Base-by-base conservation (phyloP, 306 rosid species). In the Astragalus glycyphyllos region DNA sequence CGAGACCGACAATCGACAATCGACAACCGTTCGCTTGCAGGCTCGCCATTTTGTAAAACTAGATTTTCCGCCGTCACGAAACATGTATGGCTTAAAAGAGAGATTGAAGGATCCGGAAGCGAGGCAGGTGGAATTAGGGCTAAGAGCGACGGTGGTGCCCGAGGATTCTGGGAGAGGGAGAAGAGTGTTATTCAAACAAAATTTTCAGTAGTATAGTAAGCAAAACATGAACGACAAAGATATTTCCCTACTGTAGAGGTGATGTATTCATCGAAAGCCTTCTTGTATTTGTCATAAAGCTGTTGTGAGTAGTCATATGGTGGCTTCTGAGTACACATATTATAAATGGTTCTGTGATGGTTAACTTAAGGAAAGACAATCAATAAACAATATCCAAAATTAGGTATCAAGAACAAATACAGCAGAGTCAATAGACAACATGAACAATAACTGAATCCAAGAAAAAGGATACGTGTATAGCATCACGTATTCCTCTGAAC, bases 271-370 rank as follows among this genome's bases (percentile, higher is more conserved):
- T 70, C 75, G 44, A 86, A 71, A 11, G 68, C 62, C 31, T 68
- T 81, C 16, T 9, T 56, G 50, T 81, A 88, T 64, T 71, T 83
- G 60, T 83, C 85, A 75, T 88, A 85, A 10, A 88, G 88, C 47
- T 79, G 81, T 66, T 81, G 86, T 10, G 90, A 83, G 34, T 47
- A 83, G 38, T 79, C 90, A 57, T 41, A 4, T 0, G 86, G 88
- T 4, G 88, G 75, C 79, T 81, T 85, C 37, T 88, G 90, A 2
- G 84, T 81, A 37, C 90, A 79, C 90, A 88, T 85, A 55, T 85
- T 74, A 50, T 85, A 88, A 54, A 85, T 81, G 5, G 84, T 85
- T 71, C 90, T 85, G 71, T 67, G 46, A 32, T 60, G 63, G 6
- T 65, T 5, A 5, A 73, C 20, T 79, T 45, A 83, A 80, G 81